Evolutionary conservation across 306 rosid species (phyloP).

Genomic region (Citrullus amarus): DNA sequence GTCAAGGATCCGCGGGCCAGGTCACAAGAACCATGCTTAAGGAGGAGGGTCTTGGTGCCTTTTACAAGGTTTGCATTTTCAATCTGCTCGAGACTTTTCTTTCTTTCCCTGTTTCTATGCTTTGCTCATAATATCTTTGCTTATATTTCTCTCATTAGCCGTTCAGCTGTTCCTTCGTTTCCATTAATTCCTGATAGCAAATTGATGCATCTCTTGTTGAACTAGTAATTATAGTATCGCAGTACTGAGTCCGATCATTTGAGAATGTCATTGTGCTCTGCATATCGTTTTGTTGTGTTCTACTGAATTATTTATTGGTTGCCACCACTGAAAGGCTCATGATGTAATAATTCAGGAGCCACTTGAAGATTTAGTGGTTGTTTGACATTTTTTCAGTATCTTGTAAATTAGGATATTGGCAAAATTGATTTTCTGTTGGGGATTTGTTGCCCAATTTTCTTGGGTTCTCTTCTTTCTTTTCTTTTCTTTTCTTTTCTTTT

Average conservation of each 20-base stretch:
- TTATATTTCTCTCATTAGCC: no score
- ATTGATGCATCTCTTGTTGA: neutral
- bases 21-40: conserved; percentile 66
- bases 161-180: no score
- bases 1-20: conserved; percentile 77
- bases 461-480: neutral
- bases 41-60: conserved; percentile 73
- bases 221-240: neutral
- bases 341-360: neutral
- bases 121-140: no score
- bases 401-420: neutral
- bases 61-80: conserved; percentile 54
- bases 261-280: neutral
- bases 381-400: neutral
- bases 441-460: neutral
- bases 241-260: neutral
- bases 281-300: neutral
- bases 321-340: neutral
- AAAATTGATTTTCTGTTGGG: neutral
- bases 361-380: neutral
- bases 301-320: neutral
- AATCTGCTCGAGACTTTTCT: neutral
- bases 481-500: no score
- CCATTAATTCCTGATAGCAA: neutral
- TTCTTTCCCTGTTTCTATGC: neutral